phyloP scores from a whole-genome alignment of 768 basidiomycete genomes.

The Pleurotus eryngii region DNA sequence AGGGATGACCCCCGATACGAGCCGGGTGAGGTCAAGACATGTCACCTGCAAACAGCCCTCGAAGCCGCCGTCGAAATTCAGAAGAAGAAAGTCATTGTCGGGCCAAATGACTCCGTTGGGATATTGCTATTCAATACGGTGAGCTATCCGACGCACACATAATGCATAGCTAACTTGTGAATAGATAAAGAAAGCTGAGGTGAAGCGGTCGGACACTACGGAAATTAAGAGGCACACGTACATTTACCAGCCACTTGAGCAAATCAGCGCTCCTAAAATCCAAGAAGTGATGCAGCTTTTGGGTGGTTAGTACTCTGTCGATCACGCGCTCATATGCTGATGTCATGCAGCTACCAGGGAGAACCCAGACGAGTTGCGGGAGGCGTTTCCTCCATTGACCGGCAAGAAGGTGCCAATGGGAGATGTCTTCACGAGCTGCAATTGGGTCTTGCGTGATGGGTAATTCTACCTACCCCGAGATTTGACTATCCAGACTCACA shows the following conservation, averaged over 20 bases:
- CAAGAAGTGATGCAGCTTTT: conserved; percentile 75
- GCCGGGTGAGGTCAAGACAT: conserved; percentile 52
- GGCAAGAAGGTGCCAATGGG: conserved; percentile 71
- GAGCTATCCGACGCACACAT: conserved; percentile 22
- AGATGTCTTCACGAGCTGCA: conserved; percentile 88
- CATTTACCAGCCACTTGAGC: conserved; percentile 73
- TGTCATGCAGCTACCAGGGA: conserved; percentile 55
- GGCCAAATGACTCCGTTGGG: conserved; percentile 87
- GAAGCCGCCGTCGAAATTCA: conserved; percentile 83
- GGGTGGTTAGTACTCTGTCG: conserved; percentile 50
- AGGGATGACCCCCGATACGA: conserved; percentile 64
- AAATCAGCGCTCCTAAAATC: conserved; percentile 78
- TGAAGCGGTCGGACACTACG: conserved; percentile 36
- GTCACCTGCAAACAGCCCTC: conserved; percentile 75
- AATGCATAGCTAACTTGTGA: neutral
- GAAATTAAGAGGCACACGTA: conserved; percentile 70
- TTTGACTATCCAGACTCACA: neutral
- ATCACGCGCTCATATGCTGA: neutral
- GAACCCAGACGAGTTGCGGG: conserved; percentile 52
- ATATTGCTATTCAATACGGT: conserved; percentile 93
- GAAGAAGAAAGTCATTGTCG: conserved; percentile 85
- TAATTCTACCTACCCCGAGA: conserved; percentile 28
- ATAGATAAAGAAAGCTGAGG: conserved; percentile 42
- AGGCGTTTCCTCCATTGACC: conserved; percentile 62
- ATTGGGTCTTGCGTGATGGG: conserved; percentile 88